Conservation (phyloP, 2,329 filamentous ascomycete genomes). For the Leptographium wingfieldii region DNA sequence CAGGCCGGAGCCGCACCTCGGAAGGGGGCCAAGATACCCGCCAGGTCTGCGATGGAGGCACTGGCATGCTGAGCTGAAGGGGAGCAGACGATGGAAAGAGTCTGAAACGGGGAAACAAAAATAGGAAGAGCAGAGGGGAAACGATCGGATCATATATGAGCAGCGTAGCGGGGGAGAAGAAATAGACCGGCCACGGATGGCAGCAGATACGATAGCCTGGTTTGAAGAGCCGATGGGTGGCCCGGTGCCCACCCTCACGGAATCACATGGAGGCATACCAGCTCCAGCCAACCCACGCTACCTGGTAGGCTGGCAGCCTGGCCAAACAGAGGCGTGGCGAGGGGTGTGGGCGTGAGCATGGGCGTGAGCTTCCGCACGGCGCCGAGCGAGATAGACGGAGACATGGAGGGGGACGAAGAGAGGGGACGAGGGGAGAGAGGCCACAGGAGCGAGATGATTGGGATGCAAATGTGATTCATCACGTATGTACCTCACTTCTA, state of each 20-base stretch:
- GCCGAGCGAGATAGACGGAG: neutral
- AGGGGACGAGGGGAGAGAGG: neutral
- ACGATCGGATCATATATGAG: neutral
- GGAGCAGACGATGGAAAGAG: neutral
- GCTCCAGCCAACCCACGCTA: neutral
- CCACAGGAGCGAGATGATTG: neutral
- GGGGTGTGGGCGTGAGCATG: neutral
- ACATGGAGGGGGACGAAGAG: neutral
- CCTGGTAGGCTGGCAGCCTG: neutral
- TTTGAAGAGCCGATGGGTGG: slow-evolving; percentile 1
- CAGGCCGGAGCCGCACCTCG: slow-evolving; percentile 33
- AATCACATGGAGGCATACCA: neutral
- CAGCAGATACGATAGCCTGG: neutral
- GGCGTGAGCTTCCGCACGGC: neutral
- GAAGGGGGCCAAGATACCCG: slow-evolving; percentile 40
- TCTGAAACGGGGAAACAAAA: neutral
- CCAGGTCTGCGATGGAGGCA: slow-evolving; percentile 1
- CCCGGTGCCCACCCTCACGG: slow-evolving; percentile 9
- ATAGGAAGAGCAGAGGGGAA: neutral
- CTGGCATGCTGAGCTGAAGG: neutral
- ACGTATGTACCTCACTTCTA: neutral
- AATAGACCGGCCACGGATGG: neutral
- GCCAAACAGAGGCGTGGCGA: neutral
- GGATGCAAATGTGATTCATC: slow-evolving; percentile 2
- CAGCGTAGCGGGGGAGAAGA: neutral